Evolutionary conservation across 2,329 filamentous ascomycete genomes (phyloP).

Genomic region (Colletotrichum zoysiae): DNA sequence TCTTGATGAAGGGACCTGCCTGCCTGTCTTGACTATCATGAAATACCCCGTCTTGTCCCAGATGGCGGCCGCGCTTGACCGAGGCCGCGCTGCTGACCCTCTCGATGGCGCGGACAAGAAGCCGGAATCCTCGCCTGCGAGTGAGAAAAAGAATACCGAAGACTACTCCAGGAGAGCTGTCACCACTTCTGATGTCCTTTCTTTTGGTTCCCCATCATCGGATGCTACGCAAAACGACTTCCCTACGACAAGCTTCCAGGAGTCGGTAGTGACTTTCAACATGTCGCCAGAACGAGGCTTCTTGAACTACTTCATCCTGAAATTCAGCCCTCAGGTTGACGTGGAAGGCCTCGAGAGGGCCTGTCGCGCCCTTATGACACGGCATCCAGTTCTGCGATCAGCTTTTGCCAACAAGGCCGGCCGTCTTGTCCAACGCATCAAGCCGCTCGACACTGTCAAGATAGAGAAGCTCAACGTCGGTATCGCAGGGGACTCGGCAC

Average conservation of each 20-base stretch:
- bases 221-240: background rate
- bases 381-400: constrained; percentile 1
- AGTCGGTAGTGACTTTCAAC: background rate
- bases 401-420: background rate
- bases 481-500: too few relatives aligned
- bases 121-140: too few relatives aligned
- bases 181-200: background rate
- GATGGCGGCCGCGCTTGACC: too few relatives aligned
- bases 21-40: background rate
- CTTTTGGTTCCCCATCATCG: too few relatives aligned
- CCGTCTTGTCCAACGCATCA: background rate
- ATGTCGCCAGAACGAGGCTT: background rate
- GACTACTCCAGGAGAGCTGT: too few relatives aligned
- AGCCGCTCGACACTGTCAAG: background rate
- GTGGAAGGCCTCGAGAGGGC: background rate
- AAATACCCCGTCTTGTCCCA: background rate
- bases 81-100: too few relatives aligned
- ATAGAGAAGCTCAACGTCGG: background rate
- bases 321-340: background rate
- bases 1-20: background rate
- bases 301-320: constrained; percentile 7
- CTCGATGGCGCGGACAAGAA: too few relatives aligned
- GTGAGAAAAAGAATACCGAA: too few relatives aligned
- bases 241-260: background rate
- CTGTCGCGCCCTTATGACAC: background rate